These are phyloP conservation scores for Hypoxylon sp. DNA, from an alignment of 2,329 filamentous ascomycete genomes.

Conservation along the genomic window DNA sequence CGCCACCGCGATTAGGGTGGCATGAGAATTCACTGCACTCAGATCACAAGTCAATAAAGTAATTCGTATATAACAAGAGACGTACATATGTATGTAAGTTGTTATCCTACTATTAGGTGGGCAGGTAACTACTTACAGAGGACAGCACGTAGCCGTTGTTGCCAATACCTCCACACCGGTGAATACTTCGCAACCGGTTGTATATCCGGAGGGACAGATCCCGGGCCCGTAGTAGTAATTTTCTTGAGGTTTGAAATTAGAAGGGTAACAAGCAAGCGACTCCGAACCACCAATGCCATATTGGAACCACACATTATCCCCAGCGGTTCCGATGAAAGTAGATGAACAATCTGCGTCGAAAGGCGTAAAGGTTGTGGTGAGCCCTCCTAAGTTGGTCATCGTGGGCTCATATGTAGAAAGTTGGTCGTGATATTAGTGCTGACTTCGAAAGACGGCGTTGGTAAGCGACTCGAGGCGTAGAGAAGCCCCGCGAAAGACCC, in stretches of 20 bases:
- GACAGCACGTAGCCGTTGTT: slow-evolving; percentile 27
- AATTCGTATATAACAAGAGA: neutral
- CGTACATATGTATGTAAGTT: neutral
- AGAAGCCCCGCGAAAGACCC: neutral
- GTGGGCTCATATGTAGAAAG: neutral
- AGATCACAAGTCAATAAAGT: slow-evolving; percentile 1
- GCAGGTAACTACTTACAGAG: slow-evolving; percentile 2
- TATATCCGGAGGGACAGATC: slow-evolving; percentile 27
- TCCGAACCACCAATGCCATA: slow-evolving; percentile 27
- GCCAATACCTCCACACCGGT: no score
- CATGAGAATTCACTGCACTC: slow-evolving; percentile 16
- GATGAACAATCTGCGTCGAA: slow-evolving; percentile 20
- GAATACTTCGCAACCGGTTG: slow-evolving; percentile 19
- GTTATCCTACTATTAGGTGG: neutral
- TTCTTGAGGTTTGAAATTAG: slow-evolving; percentile 17
- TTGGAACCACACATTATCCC: slow-evolving; percentile 20
- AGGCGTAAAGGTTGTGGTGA: slow-evolving; percentile 29
- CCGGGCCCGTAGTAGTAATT: slow-evolving; percentile 29
- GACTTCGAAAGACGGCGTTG: neutral
- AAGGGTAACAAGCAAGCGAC: slow-evolving; percentile 25
- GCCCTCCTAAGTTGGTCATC: slow-evolving; percentile 23
- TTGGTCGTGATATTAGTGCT: neutral
- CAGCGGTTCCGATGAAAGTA: slow-evolving; percentile 6
- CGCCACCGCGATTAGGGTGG: slow-evolving; percentile 12
- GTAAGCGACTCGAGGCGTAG: neutral